Base-by-base conservation (phyloP, 441 rosid genomes). In the Aquilaria agallochum region DNA sequence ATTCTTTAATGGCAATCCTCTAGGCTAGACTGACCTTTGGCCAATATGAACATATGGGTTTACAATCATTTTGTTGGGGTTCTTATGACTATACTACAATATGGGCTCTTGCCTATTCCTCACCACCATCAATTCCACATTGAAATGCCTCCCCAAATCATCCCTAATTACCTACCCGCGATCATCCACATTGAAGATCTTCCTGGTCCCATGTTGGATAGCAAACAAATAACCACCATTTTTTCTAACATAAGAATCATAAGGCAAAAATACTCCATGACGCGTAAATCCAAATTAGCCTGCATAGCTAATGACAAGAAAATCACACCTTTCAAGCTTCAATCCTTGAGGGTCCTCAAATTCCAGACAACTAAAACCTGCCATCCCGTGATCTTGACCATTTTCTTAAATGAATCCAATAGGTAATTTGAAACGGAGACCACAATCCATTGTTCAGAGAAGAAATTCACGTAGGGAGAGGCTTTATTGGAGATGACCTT, bases 31-130 rank as follows among this genome's bases (percentile, higher is more conserved):
- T 0, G 94, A 85, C 64, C 96, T 74, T 75, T 89, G 96, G 7
- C 96, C 96, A 3, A 89, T 87, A 75, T 89, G 96, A 59, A 87
- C 74, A 14, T 87, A 89, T 10, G 96, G 96, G 61, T 89, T 89
- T 20, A 87, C 85, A 50, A 87, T 82, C 65, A 78, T 83, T 70
- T 87, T 71, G 53, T 89, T 87, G 9, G 75, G 75, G 56, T 80
- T 69, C 31, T 87, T 87, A 34, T 89, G 96, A 61, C 87, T 80
- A 56, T 87, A 89, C 74, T 87, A 94, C 78, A 89, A 75, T 53
- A 89, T 46, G 30, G 78, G 58, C 47, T 85, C 91, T 70, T 90
- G 91, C 81, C 89, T 77, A 50, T 92, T 84, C 40, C 77, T 77
- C 65, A 85, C 88, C 27, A 92, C 94, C 2, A 75, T 60, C 53